These are phyloP conservation scores for Colletotrichum costaricense DNA, from an alignment of 2,329 filamentous ascomycete genomes.

Conservation along the genomic window DNA sequence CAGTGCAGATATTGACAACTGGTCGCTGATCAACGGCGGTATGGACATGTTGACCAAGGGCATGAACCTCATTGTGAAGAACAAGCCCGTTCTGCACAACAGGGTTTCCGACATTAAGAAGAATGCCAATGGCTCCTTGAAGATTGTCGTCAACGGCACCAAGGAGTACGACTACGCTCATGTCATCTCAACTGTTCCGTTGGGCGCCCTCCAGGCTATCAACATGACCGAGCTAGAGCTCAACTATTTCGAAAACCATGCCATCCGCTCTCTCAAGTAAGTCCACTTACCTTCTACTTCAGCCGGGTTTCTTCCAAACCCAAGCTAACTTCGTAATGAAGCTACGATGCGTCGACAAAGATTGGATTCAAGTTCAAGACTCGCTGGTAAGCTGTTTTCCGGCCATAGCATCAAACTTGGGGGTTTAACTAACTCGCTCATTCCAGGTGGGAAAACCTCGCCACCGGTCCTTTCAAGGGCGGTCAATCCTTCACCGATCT, in stretches of 20 bases:
- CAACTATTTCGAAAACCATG: conserved; percentile 42
- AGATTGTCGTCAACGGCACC: conserved; percentile 38
- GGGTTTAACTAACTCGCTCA: too few species aligned
- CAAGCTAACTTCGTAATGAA: not conserved
- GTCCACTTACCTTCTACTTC: not conserved
- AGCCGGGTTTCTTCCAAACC: too few species aligned
- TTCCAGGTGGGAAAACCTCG: conserved; percentile 37
- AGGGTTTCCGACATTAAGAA: conserved; percentile 39
- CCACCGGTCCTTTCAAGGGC: conserved; percentile 39
- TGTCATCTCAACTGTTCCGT: conserved; percentile 41
- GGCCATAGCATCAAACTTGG: too few species aligned
- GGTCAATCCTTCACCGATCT: conserved; percentile 44
- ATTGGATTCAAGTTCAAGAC: conserved; percentile 44
- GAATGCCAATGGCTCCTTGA: conserved; percentile 33
- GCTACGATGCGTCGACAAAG: conserved; percentile 44
- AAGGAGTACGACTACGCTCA: conserved; percentile 37
- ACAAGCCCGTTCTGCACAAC: conserved; percentile 37
- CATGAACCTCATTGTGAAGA: conserved; percentile 41
- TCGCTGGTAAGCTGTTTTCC: conserved; percentile 38
- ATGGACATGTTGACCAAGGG: conserved; percentile 42
- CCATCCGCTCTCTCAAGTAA: conserved; percentile 43
- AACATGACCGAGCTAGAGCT: conserved; percentile 42
- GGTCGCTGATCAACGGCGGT: conserved; percentile 47
- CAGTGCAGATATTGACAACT: conserved; percentile 36
- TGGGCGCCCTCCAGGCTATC: conserved; percentile 41